These are phyloP conservation scores for Saccharomyces pastorianus DNA, from an alignment of 1,139 yeast genomes.

Conservation along the genomic window DNA sequence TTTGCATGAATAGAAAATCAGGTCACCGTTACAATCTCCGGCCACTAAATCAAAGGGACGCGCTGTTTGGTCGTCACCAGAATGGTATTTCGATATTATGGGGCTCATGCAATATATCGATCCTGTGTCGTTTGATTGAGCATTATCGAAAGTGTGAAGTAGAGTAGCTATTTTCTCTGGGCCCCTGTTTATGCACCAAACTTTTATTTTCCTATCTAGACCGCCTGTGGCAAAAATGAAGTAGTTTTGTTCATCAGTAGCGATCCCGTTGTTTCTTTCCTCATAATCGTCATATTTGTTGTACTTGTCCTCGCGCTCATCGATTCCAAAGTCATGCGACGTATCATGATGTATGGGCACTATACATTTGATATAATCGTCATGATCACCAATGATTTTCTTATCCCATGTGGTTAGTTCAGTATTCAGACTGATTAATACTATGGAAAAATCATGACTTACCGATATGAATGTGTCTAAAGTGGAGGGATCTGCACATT, in stretches of 20 bases:
- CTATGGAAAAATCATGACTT: conserved; percentile 77
- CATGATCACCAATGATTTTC: conserved; percentile 60
- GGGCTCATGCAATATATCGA: conserved; percentile 58
- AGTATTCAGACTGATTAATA: conserved; percentile 47
- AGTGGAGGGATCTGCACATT: conserved; percentile 14
- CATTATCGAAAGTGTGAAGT: conserved; percentile 18
- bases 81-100: conserved; percentile 23
- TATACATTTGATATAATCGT: conserved; percentile 77
- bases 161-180: conserved; percentile 17
- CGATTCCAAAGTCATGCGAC: neutral
- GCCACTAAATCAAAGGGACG: conserved; percentile 36
- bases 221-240: conserved; percentile 67
- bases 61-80: conserved; percentile 3
- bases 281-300: neutral
- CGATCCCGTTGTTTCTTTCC: conserved; percentile 12
- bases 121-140: conserved; percentile 35
- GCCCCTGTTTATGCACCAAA: conserved; percentile 55
- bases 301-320: neutral
- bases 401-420: conserved; percentile 34
- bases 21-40: conserved; percentile 39
- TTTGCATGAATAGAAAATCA: conserved; percentile 28
- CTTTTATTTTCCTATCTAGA: conserved; percentile 61
- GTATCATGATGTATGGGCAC: conserved; percentile 30
- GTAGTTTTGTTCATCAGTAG: conserved; percentile 10
- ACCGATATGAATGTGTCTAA: conserved; percentile 53